These are phyloP conservation scores for Plasmodium adleri DNA, from an alignment of 169 alveolate genomes.

Conservation along the genomic window DNA sequence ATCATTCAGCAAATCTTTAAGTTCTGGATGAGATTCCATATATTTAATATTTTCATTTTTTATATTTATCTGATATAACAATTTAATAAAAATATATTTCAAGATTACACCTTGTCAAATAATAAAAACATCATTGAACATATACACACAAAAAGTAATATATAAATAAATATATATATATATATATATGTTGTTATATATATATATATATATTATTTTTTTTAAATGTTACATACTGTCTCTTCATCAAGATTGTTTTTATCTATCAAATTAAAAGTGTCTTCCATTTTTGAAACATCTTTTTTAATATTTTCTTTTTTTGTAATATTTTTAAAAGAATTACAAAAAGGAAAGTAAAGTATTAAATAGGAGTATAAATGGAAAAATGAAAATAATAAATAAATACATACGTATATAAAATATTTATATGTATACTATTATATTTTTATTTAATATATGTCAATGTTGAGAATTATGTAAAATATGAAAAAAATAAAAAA, in stretches of 20 bases:
- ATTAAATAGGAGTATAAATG: no score
- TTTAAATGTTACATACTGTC: constrained; percentile 44
- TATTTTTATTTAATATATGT: no score
- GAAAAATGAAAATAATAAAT: no score
- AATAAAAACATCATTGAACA: no score
- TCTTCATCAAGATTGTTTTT: constrained; percentile 59
- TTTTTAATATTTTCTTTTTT: background rate
- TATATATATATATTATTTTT: constrained; percentile 1
- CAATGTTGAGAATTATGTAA: no score
- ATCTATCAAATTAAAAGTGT: constrained; percentile 56
- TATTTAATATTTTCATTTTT: constrained; percentile 69
- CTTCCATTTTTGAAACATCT: constrained; percentile 50
- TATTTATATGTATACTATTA: no score
- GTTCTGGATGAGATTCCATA: constrained; percentile 72
- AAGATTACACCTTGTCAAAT: background rate
- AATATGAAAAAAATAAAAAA: no score
- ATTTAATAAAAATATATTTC: constrained; percentile 5
- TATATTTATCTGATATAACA: constrained; percentile 20
- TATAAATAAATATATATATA: constrained; percentile 6
- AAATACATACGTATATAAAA: no score
- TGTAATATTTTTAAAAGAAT: no score
- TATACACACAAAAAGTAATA: background rate
- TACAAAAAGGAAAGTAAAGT: no score
- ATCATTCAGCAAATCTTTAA: constrained; percentile 55
- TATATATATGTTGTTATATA: background rate